Evolutionary conservation across 805 yeast species (phyloP).

Genomic region (Schwanniomyces pseudopolymorphus): DNA sequence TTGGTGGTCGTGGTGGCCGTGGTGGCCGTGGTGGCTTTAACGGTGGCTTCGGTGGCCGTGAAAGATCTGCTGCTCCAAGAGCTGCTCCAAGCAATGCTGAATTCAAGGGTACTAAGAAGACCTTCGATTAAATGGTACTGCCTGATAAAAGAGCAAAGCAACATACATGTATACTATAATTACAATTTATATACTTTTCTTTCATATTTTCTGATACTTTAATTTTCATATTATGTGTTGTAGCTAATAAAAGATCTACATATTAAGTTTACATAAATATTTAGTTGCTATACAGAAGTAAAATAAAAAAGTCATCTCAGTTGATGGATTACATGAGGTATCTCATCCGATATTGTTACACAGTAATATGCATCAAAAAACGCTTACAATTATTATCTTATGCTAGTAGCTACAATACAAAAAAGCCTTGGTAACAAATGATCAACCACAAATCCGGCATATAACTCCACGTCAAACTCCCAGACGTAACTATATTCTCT

Average conservation of each 20-base stretch:
- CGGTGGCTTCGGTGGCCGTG: constrained; percentile 47
- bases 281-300: too few species aligned
- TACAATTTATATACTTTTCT: neutral
- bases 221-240: neutral
- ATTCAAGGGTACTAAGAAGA: constrained; percentile 83
- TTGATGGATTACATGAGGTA: too few species aligned
- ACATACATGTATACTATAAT: constrained; percentile 1
- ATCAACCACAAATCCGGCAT: neutral
- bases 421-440: neutral
- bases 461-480: neutral
- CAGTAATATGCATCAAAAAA: neutral
- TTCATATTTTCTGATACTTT: neutral
- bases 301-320: too few species aligned
- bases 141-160: neutral
- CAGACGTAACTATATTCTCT: neutral
- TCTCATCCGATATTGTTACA: too few species aligned
- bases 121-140: constrained; percentile 57
- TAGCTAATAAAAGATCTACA: neutral
- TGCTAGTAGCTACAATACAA: neutral
- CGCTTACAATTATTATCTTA: too few species aligned
- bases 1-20: constrained; percentile 58
- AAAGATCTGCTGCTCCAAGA: constrained; percentile 60
- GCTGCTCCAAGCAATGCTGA: constrained; percentile 60
- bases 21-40: constrained; percentile 57
- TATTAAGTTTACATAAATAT: neutral